Conservation (phyloP, 305 asterid species). For the Solanum hybrid region DNA sequence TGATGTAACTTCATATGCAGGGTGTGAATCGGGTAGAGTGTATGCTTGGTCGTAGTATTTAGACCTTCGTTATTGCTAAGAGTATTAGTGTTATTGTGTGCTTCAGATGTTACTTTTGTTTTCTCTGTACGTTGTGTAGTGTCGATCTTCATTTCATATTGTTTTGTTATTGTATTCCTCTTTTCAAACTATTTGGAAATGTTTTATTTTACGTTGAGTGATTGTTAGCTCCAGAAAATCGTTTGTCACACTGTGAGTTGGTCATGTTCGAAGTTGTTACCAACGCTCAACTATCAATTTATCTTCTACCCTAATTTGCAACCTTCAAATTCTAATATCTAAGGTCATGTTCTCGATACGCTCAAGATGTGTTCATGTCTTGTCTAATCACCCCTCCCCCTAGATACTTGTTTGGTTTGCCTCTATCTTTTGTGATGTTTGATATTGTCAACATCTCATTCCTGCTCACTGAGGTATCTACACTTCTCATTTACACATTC, state of each 20-base stretch:
- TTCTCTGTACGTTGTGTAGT: not conserved
- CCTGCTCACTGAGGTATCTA: not conserved
- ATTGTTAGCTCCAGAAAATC: not conserved
- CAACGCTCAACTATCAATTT: not conserved
- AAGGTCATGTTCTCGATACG: not conserved
- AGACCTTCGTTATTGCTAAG: not conserved
- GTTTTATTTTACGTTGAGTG: not conserved
- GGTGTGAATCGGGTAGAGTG: not conserved
- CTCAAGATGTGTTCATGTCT: not conserved
- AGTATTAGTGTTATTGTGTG: not conserved
- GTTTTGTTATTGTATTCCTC: not conserved
- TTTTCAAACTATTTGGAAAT: not conserved
- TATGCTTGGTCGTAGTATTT: not conserved
- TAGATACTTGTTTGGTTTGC: not conserved
- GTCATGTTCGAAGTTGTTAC: not conserved
- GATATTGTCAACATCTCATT: not conserved
- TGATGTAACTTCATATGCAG: fast-evolving
- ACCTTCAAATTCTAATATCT: not conserved
- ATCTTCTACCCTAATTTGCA: not conserved
- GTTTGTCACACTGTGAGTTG: not conserved
- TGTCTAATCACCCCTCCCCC: not conserved
- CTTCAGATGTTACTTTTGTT: no score
- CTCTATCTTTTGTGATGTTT: not conserved
- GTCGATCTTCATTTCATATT: not conserved
- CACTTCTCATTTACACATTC: not conserved